Conservation (phyloP, 2,329 filamentous ascomycete genomes). For the Fusarium algeriense region DNA sequence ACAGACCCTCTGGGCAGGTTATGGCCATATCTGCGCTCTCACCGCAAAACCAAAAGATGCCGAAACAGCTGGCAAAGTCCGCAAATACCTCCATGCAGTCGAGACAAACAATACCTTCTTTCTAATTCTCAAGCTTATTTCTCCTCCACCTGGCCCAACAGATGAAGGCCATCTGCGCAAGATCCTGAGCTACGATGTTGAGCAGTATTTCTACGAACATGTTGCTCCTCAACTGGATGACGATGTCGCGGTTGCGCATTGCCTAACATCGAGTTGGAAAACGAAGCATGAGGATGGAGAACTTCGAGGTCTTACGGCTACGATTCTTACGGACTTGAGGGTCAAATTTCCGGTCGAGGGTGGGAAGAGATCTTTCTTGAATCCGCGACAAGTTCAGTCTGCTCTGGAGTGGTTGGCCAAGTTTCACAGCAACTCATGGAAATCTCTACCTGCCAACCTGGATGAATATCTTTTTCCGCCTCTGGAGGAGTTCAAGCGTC, state of each 20-base stretch:
- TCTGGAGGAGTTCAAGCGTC: slow-evolving; percentile 62
- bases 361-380: slow-evolving; percentile 64
- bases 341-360: slow-evolving; percentile 66
- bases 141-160: slow-evolving; percentile 53
- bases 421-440: slow-evolving; percentile 71
- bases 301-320: slow-evolving; percentile 61
- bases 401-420: slow-evolving; percentile 72
- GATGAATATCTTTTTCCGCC: slow-evolving; percentile 64
- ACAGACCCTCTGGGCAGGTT: slow-evolving; percentile 64
- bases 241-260: slow-evolving; percentile 62
- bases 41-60: slow-evolving; percentile 54
- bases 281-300: slow-evolving; percentile 44
- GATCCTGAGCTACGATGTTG: slow-evolving; percentile 74
- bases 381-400: slow-evolving; percentile 60
- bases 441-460: slow-evolving; percentile 46
- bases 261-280: slow-evolving; percentile 59
- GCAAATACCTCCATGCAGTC: slow-evolving; percentile 9
- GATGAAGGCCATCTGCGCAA: slow-evolving; percentile 75
- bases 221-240: slow-evolving; percentile 63
- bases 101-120: slow-evolving; percentile 46
- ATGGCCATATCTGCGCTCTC: slow-evolving; percentile 68
- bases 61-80: slow-evolving; percentile 24
- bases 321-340: slow-evolving; percentile 68
- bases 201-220: slow-evolving; percentile 73
- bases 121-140: slow-evolving; percentile 71